Percentiles rank a stretch among this genome's conserved stretches.
These are phyloP conservation scores for Talaromyces marneffei DNA, from an alignment of 2,329 filamentous ascomycete genomes.

Conservation along the genomic window DNA sequence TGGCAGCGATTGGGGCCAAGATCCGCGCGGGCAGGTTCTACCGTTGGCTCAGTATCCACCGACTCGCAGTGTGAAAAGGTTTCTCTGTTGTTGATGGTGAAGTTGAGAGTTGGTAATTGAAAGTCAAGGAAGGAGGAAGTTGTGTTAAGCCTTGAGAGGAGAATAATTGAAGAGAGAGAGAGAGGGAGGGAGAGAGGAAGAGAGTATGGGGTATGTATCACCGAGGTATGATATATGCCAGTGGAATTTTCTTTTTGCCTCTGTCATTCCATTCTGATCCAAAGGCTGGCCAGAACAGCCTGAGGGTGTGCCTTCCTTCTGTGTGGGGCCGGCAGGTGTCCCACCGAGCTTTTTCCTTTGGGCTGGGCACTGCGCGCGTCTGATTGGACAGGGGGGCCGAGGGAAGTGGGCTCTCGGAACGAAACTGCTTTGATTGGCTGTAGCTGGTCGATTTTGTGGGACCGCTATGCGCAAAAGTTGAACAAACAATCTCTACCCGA, in stretches of 20 bases:
- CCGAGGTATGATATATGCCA: not conserved
- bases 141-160: no score
- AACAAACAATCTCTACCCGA: not conserved
- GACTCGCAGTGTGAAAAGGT: not conserved
- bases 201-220: not conserved
- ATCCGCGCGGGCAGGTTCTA: conserved; percentile 4
- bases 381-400: conserved; percentile 4
- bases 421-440: conserved; percentile 2
- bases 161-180: not conserved
- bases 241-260: not conserved
- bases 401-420: conserved; percentile 2
- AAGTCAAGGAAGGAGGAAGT: not conserved
- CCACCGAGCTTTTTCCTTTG: not conserved
- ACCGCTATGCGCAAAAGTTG: not conserved
- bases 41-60: not conserved
- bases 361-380: not conserved
- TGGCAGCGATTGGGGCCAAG: conserved; percentile 11
- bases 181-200: not conserved
- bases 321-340: not conserved
- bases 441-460: not conserved
- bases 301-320: not conserved
- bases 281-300: not conserved
- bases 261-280: not conserved
- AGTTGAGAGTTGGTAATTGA: not conserved
- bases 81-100: not conserved